phyloP scores from a whole-genome alignment of 768 basidiomycete species.

The Fistulinella prunicolor region DNA sequence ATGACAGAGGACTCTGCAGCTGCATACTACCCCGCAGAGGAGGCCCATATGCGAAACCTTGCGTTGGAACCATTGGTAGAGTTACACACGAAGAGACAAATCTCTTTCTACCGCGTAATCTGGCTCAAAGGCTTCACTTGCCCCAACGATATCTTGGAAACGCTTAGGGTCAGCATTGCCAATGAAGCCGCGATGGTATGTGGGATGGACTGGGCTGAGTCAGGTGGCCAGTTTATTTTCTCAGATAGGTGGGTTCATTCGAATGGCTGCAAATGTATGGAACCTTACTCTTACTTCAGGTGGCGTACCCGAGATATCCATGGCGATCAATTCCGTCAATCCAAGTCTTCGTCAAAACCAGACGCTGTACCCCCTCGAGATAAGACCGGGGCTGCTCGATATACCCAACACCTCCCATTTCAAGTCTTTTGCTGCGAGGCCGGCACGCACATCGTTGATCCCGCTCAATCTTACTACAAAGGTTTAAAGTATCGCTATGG shows the following conservation, averaged over 20 bases:
- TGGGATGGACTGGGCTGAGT: conserved; percentile 99
- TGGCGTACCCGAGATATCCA: conserved; percentile 98
- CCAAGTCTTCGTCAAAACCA: conserved; percentile 87
- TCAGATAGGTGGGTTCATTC: conserved; percentile 82
- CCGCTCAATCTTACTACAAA: conserved; percentile 92
- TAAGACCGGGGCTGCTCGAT: conserved; percentile 72
- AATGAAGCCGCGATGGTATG: conserved; percentile 98
- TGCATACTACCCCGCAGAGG: conserved; percentile 94
- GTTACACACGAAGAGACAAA: conserved; percentile 67
- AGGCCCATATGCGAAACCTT: conserved; percentile 90
- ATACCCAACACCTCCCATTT: conserved; percentile 91
- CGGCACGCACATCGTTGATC: conserved; percentile 96
- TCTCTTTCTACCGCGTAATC: conserved; percentile 86
- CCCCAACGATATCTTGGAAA: conserved; percentile 96
- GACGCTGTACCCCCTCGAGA: conserved; percentile 94
- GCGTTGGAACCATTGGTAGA: conserved; percentile 89
- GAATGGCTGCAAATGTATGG: no score
- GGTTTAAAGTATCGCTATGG: conserved; percentile 85
- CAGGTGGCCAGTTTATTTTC: conserved; percentile 96
- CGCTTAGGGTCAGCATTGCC: conserved; percentile 81
- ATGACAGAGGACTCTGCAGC: conserved; percentile 89
- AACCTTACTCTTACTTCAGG: no score
- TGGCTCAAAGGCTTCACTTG: conserved; percentile 99
- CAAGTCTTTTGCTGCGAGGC: conserved; percentile 99
- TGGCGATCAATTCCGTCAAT: conserved; percentile 97